Evolutionary conservation across 75 land plant species (phyloP), one percentile per base, ranked within the genome.

Genomic region (Pinus taeda): DNA sequence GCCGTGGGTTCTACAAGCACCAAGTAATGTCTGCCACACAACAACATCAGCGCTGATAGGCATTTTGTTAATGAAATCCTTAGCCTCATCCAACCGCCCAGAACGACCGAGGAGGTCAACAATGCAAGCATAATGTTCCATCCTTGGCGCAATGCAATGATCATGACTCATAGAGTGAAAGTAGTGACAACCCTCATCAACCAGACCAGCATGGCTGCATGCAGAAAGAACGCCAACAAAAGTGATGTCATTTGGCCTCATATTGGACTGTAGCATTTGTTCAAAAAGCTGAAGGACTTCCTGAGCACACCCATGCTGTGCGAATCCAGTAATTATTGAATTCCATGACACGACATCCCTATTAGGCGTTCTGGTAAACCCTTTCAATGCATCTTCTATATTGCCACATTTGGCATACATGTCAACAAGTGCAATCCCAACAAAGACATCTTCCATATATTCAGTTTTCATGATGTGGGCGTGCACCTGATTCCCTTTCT

Each of bases 341-440:
- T 86, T 90, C 88, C 90, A 92, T 61, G 92, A 79, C 58, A 88
- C 92, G 60, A 82, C 85, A 84, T 90, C 87, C 79, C 87, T 86
- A 13, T 84, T 81, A 71, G 77, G 78, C 17, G 88, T 80, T 29
- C 63, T 59, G 33, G 89, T 88, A 74, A 94, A 92, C 36, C 87
- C 83, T 77, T 80, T 81, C 2, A 87, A 73, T 3, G 97, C 97
- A 45, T 90, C 88, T 4, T 87, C 88, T 74, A 90, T 72, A 39
- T 77, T 76, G 18, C 92, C 88, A 45, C 86, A 85, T 39, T 82
- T 78, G 0, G 90, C 82, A 74, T 88, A 90, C 89, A 92, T 81
- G 66, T 75, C 81, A 61, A 92, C 85, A 2, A 92, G 64, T 15
- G 97, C 84, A 76, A 85, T 94, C 14, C 91, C 94, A 20, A 92